These are phyloP conservation scores for Chytriomyces sp. DNA, from an alignment of 192 early-diverging fungal genomes.

Conservation along the genomic window DNA sequence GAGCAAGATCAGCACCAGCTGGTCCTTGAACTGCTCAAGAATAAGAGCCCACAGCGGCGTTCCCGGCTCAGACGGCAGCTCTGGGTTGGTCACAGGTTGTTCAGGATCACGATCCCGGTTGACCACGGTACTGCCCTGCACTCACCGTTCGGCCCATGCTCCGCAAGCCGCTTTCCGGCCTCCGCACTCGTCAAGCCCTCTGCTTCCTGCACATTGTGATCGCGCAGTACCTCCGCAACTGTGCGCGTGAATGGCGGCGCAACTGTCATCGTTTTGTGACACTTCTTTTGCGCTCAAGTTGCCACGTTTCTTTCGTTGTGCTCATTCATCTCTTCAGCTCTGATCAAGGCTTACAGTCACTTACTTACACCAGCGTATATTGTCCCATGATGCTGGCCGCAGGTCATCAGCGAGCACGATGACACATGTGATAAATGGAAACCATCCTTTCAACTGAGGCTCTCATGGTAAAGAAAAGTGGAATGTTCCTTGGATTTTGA, in stretches of 20 bases:
- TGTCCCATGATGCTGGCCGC: too few relatives aligned
- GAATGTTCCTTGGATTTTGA: too few relatives aligned
- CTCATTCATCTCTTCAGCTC: too few relatives aligned
- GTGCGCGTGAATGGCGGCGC: slow-evolving; percentile 54
- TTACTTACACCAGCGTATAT: too few relatives aligned
- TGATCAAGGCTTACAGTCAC: too few relatives aligned
- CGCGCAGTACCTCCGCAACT: slow-evolving; percentile 65
- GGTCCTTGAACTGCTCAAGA: slow-evolving; percentile 97
- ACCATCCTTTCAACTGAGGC: too few relatives aligned
- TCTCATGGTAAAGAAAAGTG: too few relatives aligned
- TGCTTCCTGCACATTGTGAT: slow-evolving; percentile 65
- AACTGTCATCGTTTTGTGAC: too few relatives aligned
- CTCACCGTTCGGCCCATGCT: slow-evolving; percentile 80
- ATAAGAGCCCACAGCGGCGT: slow-evolving; percentile 94
- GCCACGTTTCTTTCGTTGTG: too few relatives aligned
- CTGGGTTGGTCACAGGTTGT: slow-evolving; percentile 42
- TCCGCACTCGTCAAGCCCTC: slow-evolving; percentile 71
- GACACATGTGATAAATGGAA: too few relatives aligned
- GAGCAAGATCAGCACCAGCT: slow-evolving; percentile 94
- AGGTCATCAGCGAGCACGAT: too few relatives aligned
- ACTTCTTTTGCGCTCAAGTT: too few relatives aligned
- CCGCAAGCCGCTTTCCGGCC: slow-evolving; percentile 57
- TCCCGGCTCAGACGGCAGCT: slow-evolving; percentile 86
- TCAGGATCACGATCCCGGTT: neutral
- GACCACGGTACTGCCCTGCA: neutral